Evolutionary conservation across 1,284 basidiomycete species (phyloP).

Genomic region (Sanghuangporus sanghuang): DNA sequence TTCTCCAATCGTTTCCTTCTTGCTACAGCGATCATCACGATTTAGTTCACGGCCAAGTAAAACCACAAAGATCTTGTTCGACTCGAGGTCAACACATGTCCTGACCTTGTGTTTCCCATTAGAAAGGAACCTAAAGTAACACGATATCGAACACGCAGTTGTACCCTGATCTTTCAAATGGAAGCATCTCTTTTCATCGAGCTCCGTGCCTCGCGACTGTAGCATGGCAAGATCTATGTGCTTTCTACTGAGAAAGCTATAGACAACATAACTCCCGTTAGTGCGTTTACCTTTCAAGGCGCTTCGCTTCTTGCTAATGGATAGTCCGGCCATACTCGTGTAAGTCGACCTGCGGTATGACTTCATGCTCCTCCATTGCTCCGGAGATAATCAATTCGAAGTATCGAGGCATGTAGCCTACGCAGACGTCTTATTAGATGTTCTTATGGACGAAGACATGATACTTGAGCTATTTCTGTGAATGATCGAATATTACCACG

Average conservation of each 20-base stretch:
- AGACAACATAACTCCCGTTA: neutral
- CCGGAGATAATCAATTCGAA: too few species aligned
- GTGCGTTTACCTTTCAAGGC: too few species aligned
- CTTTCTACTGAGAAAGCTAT: neutral
- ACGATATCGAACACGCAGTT: too few species aligned
- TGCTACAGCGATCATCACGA: neutral
- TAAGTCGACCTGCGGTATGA: too few species aligned
- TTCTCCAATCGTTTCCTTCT: neutral
- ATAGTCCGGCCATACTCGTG: too few species aligned
- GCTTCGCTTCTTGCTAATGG: too few species aligned
- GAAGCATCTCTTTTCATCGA: neutral
- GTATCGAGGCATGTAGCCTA: too few species aligned
- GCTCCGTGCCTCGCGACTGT: neutral
- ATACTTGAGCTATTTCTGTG: too few species aligned
- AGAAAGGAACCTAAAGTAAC: neutral
- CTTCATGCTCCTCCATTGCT: too few species aligned
- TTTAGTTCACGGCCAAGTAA: neutral
- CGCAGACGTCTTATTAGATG: too few species aligned
- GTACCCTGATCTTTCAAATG: neutral
- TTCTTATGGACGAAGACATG: too few species aligned
- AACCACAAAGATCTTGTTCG: neutral
- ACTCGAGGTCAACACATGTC: neutral
- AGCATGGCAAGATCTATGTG: neutral
- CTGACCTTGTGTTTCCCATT: neutral
- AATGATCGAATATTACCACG: too few species aligned